Conservation (phyloP, 2,329 filamentous ascomycete genomes). For the Colletotrichum sp. region DNA sequence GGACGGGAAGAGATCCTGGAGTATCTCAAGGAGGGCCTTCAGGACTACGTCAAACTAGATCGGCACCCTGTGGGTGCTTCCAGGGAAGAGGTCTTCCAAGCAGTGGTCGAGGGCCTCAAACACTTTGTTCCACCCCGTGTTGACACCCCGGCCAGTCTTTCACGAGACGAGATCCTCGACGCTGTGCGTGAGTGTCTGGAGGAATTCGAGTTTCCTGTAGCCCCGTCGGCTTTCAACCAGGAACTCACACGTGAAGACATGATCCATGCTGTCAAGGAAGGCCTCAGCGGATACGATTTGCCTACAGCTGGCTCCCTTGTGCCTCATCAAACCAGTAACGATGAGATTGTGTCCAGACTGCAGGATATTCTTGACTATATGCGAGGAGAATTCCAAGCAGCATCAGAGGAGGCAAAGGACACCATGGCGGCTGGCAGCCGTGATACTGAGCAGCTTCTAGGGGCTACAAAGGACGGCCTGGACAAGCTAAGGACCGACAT, state of each 20-base stretch:
- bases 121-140: conserved; percentile 78
- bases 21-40: conserved; percentile 84
- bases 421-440: conserved; percentile 79
- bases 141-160: conserved; percentile 71
- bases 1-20: conserved; percentile 90
- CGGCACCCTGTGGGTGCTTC: conserved; percentile 66
- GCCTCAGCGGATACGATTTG: conserved; percentile 57
- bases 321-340: conserved; percentile 44
- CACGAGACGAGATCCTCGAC: conserved; percentile 82
- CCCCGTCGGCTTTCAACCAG: conserved; percentile 56
- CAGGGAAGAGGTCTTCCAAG: conserved; percentile 83
- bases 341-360: conserved; percentile 60
- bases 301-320: conserved; percentile 44
- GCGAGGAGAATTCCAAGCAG: conserved; percentile 62
- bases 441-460: conserved; percentile 87
- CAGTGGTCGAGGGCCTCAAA: conserved; percentile 84
- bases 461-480: conserved; percentile 86
- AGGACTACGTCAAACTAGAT: conserved; percentile 69
- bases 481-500: conserved; percentile 82
- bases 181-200: conserved; percentile 87
- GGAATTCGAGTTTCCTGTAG: conserved; percentile 77
- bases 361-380: conserved; percentile 70
- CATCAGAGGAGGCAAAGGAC: conserved; percentile 72
- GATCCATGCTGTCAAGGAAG: conserved; percentile 67
- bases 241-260: conserved; percentile 68